These are phyloP conservation scores for Solanum dulcamara DNA, from an alignment of 257 asterid species.

Conservation along the genomic window DNA sequence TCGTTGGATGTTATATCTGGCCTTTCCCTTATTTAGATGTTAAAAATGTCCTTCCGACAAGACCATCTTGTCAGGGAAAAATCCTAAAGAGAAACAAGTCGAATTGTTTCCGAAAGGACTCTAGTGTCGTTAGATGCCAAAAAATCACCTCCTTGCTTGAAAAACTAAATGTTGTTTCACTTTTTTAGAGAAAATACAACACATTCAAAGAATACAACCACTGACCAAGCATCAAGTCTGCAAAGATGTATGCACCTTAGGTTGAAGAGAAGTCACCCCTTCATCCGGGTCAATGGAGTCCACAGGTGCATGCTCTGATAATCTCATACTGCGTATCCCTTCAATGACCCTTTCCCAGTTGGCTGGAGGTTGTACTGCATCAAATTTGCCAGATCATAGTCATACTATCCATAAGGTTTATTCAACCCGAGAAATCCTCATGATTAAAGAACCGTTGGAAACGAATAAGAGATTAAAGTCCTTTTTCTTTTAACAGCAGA, in stretches of 20 bases:
- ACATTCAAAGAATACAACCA: background rate
- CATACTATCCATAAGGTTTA: background rate
- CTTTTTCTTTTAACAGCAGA: background rate
- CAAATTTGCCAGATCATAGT: background rate
- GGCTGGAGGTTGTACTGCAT: constrained; percentile 48
- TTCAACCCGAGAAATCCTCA: background rate
- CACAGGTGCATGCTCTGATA: constrained; percentile 88
- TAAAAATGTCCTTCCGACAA: background rate
- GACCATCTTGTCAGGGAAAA: background rate
- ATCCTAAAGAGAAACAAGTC: background rate
- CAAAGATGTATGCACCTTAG: constrained; percentile 39
- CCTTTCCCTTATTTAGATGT: background rate
- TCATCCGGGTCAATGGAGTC: constrained; percentile 93
- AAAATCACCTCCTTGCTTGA: background rate
- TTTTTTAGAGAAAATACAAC: background rate
- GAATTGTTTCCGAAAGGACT: background rate
- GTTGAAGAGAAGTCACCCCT: constrained; percentile 85
- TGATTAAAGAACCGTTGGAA: background rate
- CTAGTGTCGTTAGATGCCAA: background rate
- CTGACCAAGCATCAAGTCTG: background rate
- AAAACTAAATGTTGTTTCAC: background rate
- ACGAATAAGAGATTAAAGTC: background rate
- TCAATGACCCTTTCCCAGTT: constrained; percentile 76
- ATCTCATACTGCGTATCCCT: constrained; percentile 73
- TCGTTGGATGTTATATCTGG: background rate